Evolutionary conservation across 257 asterid species (phyloP), one percentile per base, ranked within the genome.

Genomic region (Plectranthus barbatus): DNA sequence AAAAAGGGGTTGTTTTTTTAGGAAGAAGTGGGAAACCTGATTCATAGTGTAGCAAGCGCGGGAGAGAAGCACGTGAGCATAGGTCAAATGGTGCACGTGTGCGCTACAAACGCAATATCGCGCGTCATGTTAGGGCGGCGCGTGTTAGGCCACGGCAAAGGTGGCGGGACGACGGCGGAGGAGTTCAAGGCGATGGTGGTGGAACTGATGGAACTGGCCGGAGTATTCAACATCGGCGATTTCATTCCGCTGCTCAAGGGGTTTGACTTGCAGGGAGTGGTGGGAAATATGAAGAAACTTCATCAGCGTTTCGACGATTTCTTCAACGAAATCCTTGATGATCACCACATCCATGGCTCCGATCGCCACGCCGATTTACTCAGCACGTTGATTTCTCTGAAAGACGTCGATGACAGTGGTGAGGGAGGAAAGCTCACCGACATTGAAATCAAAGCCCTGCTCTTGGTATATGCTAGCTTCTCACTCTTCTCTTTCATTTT

Each of bases 101-200:
- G 96, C 68, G 77, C 87, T 54, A 83, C 96, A 2, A 87, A 90
- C 24, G 86, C 93, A 1, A 69, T 90, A 44, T 76, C 86, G 5
- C 83, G 86, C 11, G 91, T 80, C 65, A 74, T 80, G 80, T 67
- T 87, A 0, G 97, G 97, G 29, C 68, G 77, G 70, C 80, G 90
- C 2, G 85, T 87, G 41, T 88, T 85, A 6, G 80, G 86, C 39
- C 81, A 79, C 64, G 83, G 63, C 0, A 81, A 80, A n/a, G 84
- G 77, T 4, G 81, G 58, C 0, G 94, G 84, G 9, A 75, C 72
- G 1, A 82, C 79, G 63, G 95, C 97, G 9, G 90, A 85, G 51
- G 93, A 83, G 75, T 87, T 90, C 71, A 85, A 87, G 67, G 78
- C 76, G 7, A 87, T 87, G 93, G 95, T 87, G 68, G 87, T 79